These are phyloP conservation scores for Triadica sebifera DNA, from an alignment of 345 rosid species.

Conservation along the genomic window DNA sequence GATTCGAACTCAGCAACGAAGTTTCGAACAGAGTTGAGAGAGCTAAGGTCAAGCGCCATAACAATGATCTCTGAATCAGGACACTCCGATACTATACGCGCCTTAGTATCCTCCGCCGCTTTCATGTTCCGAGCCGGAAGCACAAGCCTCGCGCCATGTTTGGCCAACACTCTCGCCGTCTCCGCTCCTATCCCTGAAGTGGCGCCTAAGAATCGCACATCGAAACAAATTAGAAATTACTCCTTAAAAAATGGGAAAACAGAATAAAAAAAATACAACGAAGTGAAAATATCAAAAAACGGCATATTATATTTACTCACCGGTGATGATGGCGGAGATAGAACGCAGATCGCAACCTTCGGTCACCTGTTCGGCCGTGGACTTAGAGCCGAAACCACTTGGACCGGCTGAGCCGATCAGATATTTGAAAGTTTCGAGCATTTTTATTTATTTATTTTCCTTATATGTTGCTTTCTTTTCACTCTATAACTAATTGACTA, in stretches of 20 bases:
- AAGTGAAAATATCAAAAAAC: too few species aligned
- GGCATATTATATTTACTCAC: constrained; percentile 26
- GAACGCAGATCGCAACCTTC: constrained; percentile 57
- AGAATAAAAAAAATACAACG: too few species aligned
- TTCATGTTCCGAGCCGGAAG: constrained; percentile 78
- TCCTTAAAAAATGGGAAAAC: too few species aligned
- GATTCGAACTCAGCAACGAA: constrained; percentile 73
- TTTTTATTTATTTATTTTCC: constrained; percentile 14
- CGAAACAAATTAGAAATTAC: background rate
- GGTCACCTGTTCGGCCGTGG: constrained; percentile 83
- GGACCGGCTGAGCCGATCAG: constrained; percentile 75
- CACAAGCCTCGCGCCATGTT: constrained; percentile 75
- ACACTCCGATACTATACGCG: constrained; percentile 65
- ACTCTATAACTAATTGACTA: background rate
- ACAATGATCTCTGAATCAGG: constrained; percentile 63
- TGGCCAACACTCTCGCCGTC: constrained; percentile 83
- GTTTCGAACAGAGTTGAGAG: constrained; percentile 62
- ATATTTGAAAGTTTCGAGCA: constrained; percentile 75
- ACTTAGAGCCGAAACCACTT: constrained; percentile 84
- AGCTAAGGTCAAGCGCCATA: constrained; percentile 90
- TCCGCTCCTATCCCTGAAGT: constrained; percentile 98
- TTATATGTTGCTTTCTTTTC: background rate
- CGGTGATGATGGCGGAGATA: constrained; percentile 82
- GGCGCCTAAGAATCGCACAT: constrained; percentile 49
- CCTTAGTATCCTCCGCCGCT: constrained; percentile 79